Evolutionary conservation across 352 stramenopile genomes (phyloP), one percentile per base, ranked within the genome.

Genomic region (Nothophytophthora sp.): DNA sequence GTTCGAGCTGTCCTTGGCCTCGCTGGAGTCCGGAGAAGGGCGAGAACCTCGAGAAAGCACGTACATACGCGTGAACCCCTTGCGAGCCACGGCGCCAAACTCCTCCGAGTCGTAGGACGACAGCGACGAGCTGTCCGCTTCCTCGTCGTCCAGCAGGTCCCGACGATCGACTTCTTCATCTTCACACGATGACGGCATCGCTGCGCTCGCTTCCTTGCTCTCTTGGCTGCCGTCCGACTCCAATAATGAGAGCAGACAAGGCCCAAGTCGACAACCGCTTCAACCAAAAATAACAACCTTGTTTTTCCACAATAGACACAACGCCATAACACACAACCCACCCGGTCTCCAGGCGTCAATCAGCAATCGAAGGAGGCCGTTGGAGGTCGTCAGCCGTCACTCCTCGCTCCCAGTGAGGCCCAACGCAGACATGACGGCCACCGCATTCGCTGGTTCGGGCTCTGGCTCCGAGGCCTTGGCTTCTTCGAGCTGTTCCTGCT

Each of bases 41-140:
- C 36, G 22, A 9, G 40, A 6, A n/a, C 34, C 37, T 32, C 46
- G 41, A 18, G 55, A 61, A 5, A 89, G 58, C 29, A 84, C 69
- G 27, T 89, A 89, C 78, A 86, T 87, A 39, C 78, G 75, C 34
- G 70, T 71, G 46, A 87, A 87, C 3, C 78, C 78, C 2, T 66
- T 66, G 22, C 73, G 75, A 13, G 71, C 73, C 0, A 87, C 73
- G 4, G 60, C 52, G 5, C 78, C 73, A 50, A 81, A 84, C 19
- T 75, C 58, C 13, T 75, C 65, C 47, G 78, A 89, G 51, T 85
- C 67, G 25, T 67, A 72, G 1, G 78, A 89, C 29, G 78, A 86
- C 18, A 73, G 49, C 1, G 63, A 73, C 18, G 63, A 73, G 27
- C 63, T 69, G 16, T 53, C 55, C 11, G 40, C 35, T 0, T 6